Evolutionary conservation across 495 filamentous ascomycete species (phyloP), one percentile per base, ranked within the genome.

Genomic region (Mytilinidion resinicola): DNA sequence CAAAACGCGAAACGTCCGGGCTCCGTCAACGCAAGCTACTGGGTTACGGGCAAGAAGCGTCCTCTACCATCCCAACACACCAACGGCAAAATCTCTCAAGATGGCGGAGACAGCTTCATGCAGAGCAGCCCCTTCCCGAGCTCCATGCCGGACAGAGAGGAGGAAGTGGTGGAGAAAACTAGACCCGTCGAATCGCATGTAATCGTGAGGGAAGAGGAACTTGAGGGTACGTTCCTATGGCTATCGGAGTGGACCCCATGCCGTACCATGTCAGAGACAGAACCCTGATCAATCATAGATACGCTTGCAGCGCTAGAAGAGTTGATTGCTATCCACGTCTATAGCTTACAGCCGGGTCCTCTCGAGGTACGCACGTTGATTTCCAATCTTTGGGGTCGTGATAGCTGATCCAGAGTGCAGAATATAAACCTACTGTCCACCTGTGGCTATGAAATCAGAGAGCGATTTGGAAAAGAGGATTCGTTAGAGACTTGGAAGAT

Each of bases 1-100:
- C 86, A 96, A 74, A 96, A 92, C 72, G 77, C 76, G 35, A 90
- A 86, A 68, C 87, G 83, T 44, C 82, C 89, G 0, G 78, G 80
- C 11, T 81, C 78, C 37, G 78, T 97, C 39, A 84, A 91, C 73
- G 92, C 93, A 54, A 96, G 90, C 15, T 98, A 96, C 69, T 73
- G 97, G 47, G 67, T 97, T 21, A 84, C 85, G 54, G 93, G 93
- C 19, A 69, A 74, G 39, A 78, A 75, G 42, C 62, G 52, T 14
- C 15, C 17, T 12, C 15, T 39, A 53, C 11, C 37, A 30, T 25
- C 59, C 19, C 43, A 56, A 21, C 56, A 64, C 21, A 60, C 58
- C 3, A 78, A 67, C 48, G 71, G 66, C 51, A 77, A 14, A 43
- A 21, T 46, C 19, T 30, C 39, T 8, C 25, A 72, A 44, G 72